Base-by-base conservation (phyloP, 2,329 filamentous ascomycete species). In the Talaromyces sp. region DNA sequence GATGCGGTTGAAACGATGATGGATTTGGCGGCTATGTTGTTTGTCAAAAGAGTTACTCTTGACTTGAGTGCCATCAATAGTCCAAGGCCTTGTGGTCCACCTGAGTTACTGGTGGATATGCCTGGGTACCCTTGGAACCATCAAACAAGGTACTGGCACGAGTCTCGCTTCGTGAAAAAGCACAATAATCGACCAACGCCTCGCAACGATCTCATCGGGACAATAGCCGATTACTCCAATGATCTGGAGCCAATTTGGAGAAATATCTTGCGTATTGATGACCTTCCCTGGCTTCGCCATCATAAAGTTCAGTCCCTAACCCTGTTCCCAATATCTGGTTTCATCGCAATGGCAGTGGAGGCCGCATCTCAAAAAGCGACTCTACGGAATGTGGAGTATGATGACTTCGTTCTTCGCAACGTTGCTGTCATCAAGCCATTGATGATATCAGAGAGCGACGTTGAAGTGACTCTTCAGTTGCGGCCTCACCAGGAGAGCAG, bases 91-190 rank as follows among this genome's bases (percentile, higher is more conserved):
- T 40, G 5, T 40, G 36, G 36, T n/a, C 5, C 5, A 47, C 42
- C 18, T 30, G 57, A 33, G 51, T n/a, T 60, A 28, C 50, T 60
- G 18, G 34, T 33, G 6, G 42, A 63, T 63, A 8, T 64, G 3
- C 62, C 62, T 6, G 34, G 23, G n/a, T 64, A 64, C 44, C 40
- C 30, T 31, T 64, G 62, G 62, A 51, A 64, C 34, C 62, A 64
- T 44, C 27, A 40, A 14, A 56, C 10, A 7, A 28, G 10, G 9
- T 40, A 64, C 55, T 64, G 62, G 62, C 34, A 16, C 27, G 58
- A 63, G 57, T 58, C 61, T 9, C 63, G 63, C 7, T 14, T 63
- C 6, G 23, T 33, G 2, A 14, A 14, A n/a, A 30, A 33, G 9
- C 34, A 42, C 12, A 57, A 47, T 28, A 34, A 50, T 18, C 23